A percentile compares a stretch with the other conserved stretches of the same genome.
Evolutionary conservation across 306 rosid genomes (phyloP).

Genomic region (Sophora flavescens): DNA sequence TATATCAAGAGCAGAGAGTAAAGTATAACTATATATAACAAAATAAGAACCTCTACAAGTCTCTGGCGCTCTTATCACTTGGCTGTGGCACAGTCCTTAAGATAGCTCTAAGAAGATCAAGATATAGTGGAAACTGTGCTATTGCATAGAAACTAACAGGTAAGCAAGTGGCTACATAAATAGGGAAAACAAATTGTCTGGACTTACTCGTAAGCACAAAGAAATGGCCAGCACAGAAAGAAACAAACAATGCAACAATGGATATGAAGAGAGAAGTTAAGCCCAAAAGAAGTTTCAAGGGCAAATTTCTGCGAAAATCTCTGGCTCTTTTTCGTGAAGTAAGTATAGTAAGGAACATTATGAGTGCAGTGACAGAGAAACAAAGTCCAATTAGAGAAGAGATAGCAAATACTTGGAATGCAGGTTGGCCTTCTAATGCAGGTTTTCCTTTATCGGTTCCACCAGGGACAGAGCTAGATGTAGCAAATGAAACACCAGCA

Average conservation of each 20-base stretch:
- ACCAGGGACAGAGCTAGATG: conserved; percentile 37
- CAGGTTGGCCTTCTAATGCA: conserved; percentile 36
- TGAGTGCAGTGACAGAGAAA: conserved; percentile 57
- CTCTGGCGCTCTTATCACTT: neutral
- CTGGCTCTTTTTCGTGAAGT: conserved; percentile 54
- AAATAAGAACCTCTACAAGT: neutral
- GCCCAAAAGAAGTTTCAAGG: conserved; percentile 53
- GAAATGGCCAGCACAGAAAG: conserved; percentile 63
- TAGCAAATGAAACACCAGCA: conserved; percentile 37
- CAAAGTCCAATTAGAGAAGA: conserved; percentile 55
- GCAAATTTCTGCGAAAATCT: conserved; percentile 54
- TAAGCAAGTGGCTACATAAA: conserved; percentile 52
- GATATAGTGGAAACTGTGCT: neutral
- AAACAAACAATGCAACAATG: conserved; percentile 52
- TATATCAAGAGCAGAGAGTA: too few species aligned
- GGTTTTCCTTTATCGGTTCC: conserved; percentile 35
- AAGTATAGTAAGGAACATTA: conserved; percentile 65
- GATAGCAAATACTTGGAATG: conserved; percentile 53
- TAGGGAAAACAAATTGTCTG: conserved; percentile 35
- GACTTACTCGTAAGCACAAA: conserved; percentile 49
- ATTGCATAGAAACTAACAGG: conserved; percentile 55
- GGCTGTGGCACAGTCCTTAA: neutral
- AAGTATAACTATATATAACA: too few species aligned
- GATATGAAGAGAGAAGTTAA: conserved; percentile 60
- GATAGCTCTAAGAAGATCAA: neutral